Evolutionary conservation across 768 basidiomycete species (phyloP).

Genomic region (Collybia sordida): DNA sequence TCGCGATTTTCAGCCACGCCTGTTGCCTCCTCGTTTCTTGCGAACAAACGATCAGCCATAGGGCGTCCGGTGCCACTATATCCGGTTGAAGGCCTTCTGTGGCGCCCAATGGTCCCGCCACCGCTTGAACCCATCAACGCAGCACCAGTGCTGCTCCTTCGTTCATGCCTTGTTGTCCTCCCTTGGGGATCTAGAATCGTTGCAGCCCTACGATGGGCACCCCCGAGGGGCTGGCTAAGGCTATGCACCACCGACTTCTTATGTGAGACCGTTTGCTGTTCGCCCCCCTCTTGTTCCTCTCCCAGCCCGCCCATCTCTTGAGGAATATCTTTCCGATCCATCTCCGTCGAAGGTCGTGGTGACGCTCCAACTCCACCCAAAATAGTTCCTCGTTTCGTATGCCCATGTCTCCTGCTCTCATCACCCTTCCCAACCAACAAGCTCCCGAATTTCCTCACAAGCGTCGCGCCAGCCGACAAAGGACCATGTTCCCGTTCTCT

Average conservation of each 20-base stretch:
- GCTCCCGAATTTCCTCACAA: conserved; percentile 79
- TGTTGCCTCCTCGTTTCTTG: conserved; percentile 45
- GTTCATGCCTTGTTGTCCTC: conserved; percentile 62
- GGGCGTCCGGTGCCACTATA: conserved; percentile 39
- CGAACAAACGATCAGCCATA: conserved; percentile 49
- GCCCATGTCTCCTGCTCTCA: conserved; percentile 34
- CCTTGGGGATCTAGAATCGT: conserved; percentile 74
- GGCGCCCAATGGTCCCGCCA: conserved; percentile 59
- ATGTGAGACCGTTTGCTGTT: conserved; percentile 12
- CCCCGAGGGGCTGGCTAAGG: conserved; percentile 57
- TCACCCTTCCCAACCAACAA: conserved; percentile 54
- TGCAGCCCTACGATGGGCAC: conserved; percentile 70
- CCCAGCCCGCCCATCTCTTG: conserved; percentile 23
- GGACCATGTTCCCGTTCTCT: conserved; percentile 26
- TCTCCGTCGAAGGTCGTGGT: conserved; percentile 36
- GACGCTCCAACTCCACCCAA: conserved; percentile 37
- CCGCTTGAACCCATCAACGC: conserved; percentile 36
- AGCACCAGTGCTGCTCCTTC: conserved; percentile 76
- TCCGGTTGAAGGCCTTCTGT: conserved; percentile 72
- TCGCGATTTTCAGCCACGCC: conserved; percentile 46
- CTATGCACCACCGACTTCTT: conserved; percentile 36
- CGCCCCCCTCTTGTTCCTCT: conserved; percentile 10
- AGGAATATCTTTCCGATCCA: conserved; percentile 28
- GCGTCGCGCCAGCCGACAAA: conserved; percentile 61
- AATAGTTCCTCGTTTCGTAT: conserved; percentile 50